Percentiles rank a stretch among this genome's conserved stretches.
phyloP scores from a whole-genome alignment of 1,139 yeast species.

The Waltiozyma sp. region DNA sequence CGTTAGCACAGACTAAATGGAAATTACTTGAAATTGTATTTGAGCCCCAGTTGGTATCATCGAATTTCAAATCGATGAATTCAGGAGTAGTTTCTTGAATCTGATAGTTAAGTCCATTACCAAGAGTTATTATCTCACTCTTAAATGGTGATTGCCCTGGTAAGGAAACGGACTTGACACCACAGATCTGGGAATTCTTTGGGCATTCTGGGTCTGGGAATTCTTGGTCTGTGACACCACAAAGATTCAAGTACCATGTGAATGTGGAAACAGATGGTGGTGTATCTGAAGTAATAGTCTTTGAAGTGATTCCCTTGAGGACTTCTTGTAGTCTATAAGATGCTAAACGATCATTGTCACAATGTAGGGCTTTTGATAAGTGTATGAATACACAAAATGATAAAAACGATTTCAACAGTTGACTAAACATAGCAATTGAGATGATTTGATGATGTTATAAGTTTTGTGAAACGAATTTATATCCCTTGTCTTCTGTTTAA shows the following conservation, averaged over 20 bases:
- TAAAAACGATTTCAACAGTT: neutral
- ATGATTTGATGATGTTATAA: too few relatives aligned
- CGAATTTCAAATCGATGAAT: slow-evolving; percentile 37
- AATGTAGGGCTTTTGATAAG: slow-evolving; percentile 3
- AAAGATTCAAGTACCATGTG: slow-evolving; percentile 64
- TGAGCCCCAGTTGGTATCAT: slow-evolving; percentile 67
- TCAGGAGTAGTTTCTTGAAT: slow-evolving; percentile 22
- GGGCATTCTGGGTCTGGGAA: slow-evolving; percentile 43
- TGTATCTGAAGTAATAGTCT: slow-evolving; percentile 36
- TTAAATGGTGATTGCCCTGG: slow-evolving; percentile 32
- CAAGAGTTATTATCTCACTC: slow-evolving; percentile 45
- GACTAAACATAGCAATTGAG: neutral
- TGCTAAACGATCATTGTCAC: slow-evolving; percentile 11
- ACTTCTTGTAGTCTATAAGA: slow-evolving; percentile 12
- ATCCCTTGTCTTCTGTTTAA: too few relatives aligned
- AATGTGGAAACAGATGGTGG: slow-evolving; percentile 66
- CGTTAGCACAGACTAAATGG: slow-evolving; percentile 40
- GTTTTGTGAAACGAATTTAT: too few relatives aligned
- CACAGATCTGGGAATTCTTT: slow-evolving; percentile 58
- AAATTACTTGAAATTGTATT: slow-evolving; percentile 39
- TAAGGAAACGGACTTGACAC: slow-evolving; percentile 40
- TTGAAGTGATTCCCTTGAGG: slow-evolving; percentile 12
- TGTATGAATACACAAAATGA: neutral
- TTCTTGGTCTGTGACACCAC: slow-evolving; percentile 32
- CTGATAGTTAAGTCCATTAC: slow-evolving; percentile 25